A percentile compares a stretch with the other conserved stretches of the same genome.
Conservation (phyloP, 2,329 filamentous ascomycete genomes). For the Sarocladium kiliense region DNA sequence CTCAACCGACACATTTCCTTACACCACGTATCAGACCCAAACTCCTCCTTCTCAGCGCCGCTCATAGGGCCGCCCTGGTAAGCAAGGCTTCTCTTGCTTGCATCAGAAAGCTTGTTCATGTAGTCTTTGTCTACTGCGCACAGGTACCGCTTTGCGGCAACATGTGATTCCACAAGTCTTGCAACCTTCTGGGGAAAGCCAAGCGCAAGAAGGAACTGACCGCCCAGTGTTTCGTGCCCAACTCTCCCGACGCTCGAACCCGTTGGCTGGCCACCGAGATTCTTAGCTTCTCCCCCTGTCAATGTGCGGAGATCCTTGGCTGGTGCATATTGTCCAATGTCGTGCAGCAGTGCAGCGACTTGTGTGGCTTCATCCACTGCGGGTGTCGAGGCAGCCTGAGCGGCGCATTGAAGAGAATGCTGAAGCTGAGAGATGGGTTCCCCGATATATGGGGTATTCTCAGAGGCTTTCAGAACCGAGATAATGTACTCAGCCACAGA, state of each 20-base stretch:
- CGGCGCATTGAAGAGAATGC: conserved; percentile 15
- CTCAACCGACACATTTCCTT: conserved; percentile 15
- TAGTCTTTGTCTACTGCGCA: conserved; percentile 15
- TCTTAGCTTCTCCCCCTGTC: conserved; percentile 10
- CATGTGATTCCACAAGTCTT: conserved; percentile 16
- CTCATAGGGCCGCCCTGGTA: conserved; percentile 16
- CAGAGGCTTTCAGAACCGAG: conserved; percentile 12
- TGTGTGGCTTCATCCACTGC: conserved; percentile 16
- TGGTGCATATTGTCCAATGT: conserved; percentile 15
- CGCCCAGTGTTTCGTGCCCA: conserved; percentile 14
- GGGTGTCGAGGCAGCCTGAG: conserved; percentile 12
- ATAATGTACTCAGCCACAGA: conserved; percentile 13
- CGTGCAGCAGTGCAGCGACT: conserved; percentile 16
- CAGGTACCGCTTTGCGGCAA: conserved; percentile 16
- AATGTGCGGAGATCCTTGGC: conserved; percentile 12
- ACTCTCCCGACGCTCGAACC: conserved; percentile 13
- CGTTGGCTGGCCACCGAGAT: conserved; percentile 12
- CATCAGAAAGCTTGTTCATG: conserved; percentile 14
- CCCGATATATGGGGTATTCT: conserved; percentile 15
- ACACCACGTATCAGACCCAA: conserved; percentile 12
- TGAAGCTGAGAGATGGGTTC: conserved; percentile 17
- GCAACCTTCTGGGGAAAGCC: conserved; percentile 14
- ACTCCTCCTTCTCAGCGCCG: conserved; percentile 10
- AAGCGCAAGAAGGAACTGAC: conserved; percentile 12
- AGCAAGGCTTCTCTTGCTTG: conserved; percentile 13